A percentile compares a stretch with the other conserved stretches of the same genome.
Conservation (phyloP, 2,329 filamentous ascomycete species). For the Aspergillus udagawae region DNA sequence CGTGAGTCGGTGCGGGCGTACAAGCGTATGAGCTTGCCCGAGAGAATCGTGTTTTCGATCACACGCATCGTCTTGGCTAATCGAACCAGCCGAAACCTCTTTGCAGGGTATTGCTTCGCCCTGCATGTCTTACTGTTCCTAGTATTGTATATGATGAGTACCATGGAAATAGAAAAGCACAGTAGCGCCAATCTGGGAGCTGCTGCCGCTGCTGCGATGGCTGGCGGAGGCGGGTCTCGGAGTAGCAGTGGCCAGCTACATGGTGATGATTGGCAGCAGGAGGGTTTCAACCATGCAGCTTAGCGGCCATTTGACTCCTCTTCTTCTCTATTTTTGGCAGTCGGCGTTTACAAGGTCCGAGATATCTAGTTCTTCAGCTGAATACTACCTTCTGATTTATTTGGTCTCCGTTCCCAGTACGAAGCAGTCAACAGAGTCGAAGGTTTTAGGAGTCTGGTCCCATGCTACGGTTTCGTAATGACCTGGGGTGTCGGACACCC, state of each 20-base stretch:
- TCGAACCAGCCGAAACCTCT: conserved; percentile 84
- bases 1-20: conserved; percentile 87
- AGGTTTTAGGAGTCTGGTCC: background rate
- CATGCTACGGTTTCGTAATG: background rate
- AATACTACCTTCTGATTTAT: background rate
- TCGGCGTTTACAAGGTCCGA: background rate
- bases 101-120: conserved; percentile 84
- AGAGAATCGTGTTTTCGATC: conserved; percentile 83
- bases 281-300: conserved; percentile 48
- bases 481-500: background rate
- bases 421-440: background rate
- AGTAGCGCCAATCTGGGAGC: conserved; percentile 50
- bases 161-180: conserved; percentile 61
- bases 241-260: conserved; percentile 25
- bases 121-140: conserved; percentile 84
- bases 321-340: background rate
- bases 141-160: conserved; percentile 80
- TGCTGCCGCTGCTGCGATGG: conserved; percentile 37
- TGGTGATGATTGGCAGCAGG: conserved; percentile 61
- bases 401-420: background rate
- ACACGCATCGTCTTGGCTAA: conserved; percentile 89
- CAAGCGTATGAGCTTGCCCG: conserved; percentile 86
- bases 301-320: background rate
- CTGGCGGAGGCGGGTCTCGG: conserved; percentile 20
- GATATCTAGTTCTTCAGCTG: background rate